Conservation (phyloP, 2,329 filamentous ascomycete species). For the Fusarium pseudocircinatum region DNA sequence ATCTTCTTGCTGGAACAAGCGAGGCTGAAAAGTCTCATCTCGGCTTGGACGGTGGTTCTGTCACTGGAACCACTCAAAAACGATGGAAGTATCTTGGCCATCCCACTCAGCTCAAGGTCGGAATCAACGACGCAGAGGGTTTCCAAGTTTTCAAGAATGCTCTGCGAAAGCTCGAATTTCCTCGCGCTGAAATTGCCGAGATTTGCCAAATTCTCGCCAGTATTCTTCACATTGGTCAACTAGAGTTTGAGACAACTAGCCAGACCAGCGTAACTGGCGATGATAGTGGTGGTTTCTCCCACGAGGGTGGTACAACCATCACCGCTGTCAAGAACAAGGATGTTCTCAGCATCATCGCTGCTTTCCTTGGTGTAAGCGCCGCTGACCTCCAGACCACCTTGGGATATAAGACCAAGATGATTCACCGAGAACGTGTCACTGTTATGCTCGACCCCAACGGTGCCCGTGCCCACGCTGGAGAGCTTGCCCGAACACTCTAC, state of each 20-base stretch:
- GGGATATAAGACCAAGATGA: conserved; percentile 96
- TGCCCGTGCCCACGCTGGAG: conserved; percentile 90
- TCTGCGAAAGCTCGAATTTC: conserved; percentile 91
- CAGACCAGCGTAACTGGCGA: conserved; percentile 82
- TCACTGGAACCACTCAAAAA: conserved; percentile 69
- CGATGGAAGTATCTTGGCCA: conserved; percentile 97
- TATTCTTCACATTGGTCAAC: conserved; percentile 96
- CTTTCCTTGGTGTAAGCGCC: conserved; percentile 89
- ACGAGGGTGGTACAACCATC: conserved; percentile 87
- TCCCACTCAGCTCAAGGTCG: conserved; percentile 95
- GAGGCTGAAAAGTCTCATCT: conserved; percentile 89
- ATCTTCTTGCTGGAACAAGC: conserved; percentile 91
- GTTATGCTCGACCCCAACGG: conserved; percentile 96
- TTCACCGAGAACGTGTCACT: conserved; percentile 96
- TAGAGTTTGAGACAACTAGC: conserved; percentile 88
- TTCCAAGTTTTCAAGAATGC: conserved; percentile 99
- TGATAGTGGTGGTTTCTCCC: conserved; percentile 95
- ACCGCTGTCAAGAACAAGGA: conserved; percentile 96
- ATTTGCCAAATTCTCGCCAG: conserved; percentile 94
- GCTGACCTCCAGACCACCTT: conserved; percentile 86
- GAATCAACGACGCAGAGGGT: conserved; percentile 93
- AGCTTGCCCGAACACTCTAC: conserved; percentile 92
- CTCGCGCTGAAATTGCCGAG: conserved; percentile 91
- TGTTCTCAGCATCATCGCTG: conserved; percentile 83
- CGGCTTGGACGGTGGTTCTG: conserved; percentile 63